A percentile compares a stretch with the other conserved stretches of the same genome.
Conservation (phyloP, 805 yeast species). For the Jamesozyma piceae region DNA sequence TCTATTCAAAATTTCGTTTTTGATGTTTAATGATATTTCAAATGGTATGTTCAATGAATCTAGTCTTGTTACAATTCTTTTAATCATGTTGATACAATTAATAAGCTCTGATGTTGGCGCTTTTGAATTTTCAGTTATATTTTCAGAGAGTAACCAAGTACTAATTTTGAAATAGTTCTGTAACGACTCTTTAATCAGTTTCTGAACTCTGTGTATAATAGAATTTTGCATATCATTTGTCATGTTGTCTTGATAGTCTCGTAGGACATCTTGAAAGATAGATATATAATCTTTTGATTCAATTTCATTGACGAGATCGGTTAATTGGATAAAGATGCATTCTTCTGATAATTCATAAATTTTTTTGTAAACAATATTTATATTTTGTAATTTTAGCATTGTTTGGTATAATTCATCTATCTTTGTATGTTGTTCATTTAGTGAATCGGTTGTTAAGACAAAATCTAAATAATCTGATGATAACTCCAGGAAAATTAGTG, state of each 20-base stretch:
- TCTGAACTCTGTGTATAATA: slow-evolving; percentile 25
- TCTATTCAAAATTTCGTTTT: slow-evolving; percentile 19
- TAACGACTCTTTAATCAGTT: slow-evolving; percentile 23
- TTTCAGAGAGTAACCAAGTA: slow-evolving; percentile 23
- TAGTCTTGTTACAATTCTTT: slow-evolving; percentile 12
- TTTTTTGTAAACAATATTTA: slow-evolving; percentile 11
- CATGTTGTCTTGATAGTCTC: slow-evolving; percentile 23
- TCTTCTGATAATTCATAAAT: slow-evolving; percentile 14
- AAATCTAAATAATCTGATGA: slow-evolving; percentile 17
- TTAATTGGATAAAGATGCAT: slow-evolving; percentile 15
- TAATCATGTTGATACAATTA: slow-evolving; percentile 19
- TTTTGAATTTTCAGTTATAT: background rate
- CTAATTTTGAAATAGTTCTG: slow-evolving; percentile 28
- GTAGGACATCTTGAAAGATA: slow-evolving; percentile 27
- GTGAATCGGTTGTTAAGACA: slow-evolving; percentile 14
- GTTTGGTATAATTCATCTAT: slow-evolving; percentile 22
- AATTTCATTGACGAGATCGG: slow-evolving; percentile 17
- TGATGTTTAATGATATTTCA: slow-evolving; percentile 15
- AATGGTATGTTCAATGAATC: slow-evolving; percentile 11
- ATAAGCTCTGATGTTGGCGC: slow-evolving; percentile 25
- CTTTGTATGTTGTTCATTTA: slow-evolving; percentile 15
- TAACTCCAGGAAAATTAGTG: slow-evolving; percentile 22
- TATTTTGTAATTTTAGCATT: slow-evolving; percentile 15
- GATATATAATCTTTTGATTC: slow-evolving; percentile 16
- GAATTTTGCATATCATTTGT: slow-evolving; percentile 23